A percentile compares a stretch with the other conserved stretches of the same genome.
These are phyloP conservation scores for Gossypium trilobum DNA, from an alignment of 441 rosid genomes.

Conservation along the genomic window DNA sequence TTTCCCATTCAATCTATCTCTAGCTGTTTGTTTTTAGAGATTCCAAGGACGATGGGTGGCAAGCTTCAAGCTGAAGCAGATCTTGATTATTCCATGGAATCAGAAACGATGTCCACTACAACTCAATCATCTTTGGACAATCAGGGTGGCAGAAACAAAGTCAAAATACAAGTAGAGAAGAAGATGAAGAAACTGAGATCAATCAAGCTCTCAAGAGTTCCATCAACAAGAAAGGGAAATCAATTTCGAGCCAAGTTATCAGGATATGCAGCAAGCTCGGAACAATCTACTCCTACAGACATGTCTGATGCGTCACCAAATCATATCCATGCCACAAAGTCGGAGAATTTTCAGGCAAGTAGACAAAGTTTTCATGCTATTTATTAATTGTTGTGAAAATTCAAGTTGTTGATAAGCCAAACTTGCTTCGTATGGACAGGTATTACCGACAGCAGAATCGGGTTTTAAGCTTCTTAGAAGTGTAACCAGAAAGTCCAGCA, in stretches of 20 bases:
- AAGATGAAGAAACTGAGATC: conserved; percentile 43
- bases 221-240: conserved; percentile 21
- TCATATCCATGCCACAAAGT: conserved; percentile 26
- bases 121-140: conserved; percentile 24
- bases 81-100: conserved; percentile 17
- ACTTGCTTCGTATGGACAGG: conserved; percentile 30
- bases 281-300: conserved; percentile 30
- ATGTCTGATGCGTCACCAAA: conserved; percentile 36
- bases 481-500: conserved; percentile 38
- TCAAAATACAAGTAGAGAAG: conserved; percentile 22
- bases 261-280: conserved; percentile 33
- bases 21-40: background rate
- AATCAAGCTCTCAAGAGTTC: conserved; percentile 34
- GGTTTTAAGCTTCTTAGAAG: conserved; percentile 36
- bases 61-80: conserved; percentile 25
- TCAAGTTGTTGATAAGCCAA: background rate
- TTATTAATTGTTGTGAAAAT: background rate
- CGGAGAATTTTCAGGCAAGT: conserved; percentile 46
- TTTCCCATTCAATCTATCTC: background rate
- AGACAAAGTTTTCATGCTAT: background rate
- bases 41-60: conserved; percentile 15
- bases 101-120: conserved; percentile 23
- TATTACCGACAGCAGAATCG: conserved; percentile 25
- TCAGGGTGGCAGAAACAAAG: conserved; percentile 24
- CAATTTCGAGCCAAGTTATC: conserved; percentile 26